Evolutionary conservation across 2,329 filamentous ascomycete genomes (phyloP), one percentile per base, ranked within the genome.

Genomic region (Colletotrichum sp.): DNA sequence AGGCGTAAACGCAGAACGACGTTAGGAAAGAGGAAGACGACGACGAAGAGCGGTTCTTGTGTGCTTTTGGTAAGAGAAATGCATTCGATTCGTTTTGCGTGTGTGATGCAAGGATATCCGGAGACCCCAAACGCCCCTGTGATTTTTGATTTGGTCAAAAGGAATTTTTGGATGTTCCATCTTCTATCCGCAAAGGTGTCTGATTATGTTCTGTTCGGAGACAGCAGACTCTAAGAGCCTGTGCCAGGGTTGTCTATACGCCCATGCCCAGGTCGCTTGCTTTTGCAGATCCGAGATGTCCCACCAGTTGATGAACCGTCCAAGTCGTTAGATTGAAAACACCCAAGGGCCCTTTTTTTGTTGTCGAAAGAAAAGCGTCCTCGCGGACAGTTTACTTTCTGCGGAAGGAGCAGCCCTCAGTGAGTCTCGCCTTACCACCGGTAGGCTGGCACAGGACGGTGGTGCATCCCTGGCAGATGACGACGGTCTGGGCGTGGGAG

Each of bases 331-430:
- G 81, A 86, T 59, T 49, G 44, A 60, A 69, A 62, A 69, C 67
- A 87, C 84, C 85, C 85, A 85, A 86, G 83, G 82, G 70, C 74
- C 36, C 36, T 88, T 60, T 69, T 68, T 69, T 39, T 62, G 59
- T 59, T 69, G 65, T 34, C 52, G 86, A 85, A 80, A 83, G 85
- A 85, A 85, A 88, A 87, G 83, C 85, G 85, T 87, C 83, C 79
- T 81, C 81, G 83, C 79, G 83, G 84, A 82, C 85, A 88, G 85
- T 95, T 90, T 99, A 99, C 96, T 99, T 99, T 92, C 96, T 96
- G 92, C 97, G 94, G 95, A 99, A 99, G 87, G 97, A 99, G 95
- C 97, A 99, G 88, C 97, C 97, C 94, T 99, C 97, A 81, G 97
- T 99, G 86, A 99, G 92, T 88, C 97, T 93, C 87, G 97, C 97